Percentiles rank a stretch among this genome's conserved stretches.
Conservation (phyloP, 179 eudicot genomes). For the Gypsophila paniculata region DNA sequence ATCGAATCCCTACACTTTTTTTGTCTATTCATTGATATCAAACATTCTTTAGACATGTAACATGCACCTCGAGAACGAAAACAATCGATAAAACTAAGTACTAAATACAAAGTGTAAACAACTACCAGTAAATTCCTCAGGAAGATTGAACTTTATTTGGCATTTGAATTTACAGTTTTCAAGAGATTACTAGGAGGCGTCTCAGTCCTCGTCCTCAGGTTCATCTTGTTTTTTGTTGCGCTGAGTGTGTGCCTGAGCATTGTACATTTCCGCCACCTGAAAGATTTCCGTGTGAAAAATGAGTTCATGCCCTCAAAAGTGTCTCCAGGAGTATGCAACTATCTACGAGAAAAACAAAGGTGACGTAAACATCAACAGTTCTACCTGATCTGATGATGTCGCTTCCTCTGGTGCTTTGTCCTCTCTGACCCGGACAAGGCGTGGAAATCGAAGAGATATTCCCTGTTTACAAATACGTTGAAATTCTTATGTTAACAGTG, state of each 20-base stretch:
- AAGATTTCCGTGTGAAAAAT: neutral
- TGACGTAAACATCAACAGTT: conserved; percentile 8
- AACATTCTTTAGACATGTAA: neutral
- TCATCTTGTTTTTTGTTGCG: conserved; percentile 43
- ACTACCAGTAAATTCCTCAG: neutral
- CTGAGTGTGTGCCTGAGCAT: conserved; percentile 53
- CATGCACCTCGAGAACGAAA: neutral
- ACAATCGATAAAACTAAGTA: neutral
- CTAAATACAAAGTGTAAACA: neutral
- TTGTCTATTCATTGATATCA: neutral
- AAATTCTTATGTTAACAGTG: neutral
- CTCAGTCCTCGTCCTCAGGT: conserved; percentile 46
- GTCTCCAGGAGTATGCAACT: neutral
- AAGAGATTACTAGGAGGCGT: neutral
- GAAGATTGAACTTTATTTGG: neutral
- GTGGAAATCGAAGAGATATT: conserved; percentile 87
- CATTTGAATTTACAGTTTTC: neutral
- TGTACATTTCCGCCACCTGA: conserved; percentile 81
- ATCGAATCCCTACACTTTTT: neutral
- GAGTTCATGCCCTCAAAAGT: neutral
- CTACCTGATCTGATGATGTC: conserved; percentile 74
- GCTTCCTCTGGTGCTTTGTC: conserved; percentile 88
- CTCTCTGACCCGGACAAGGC: conserved; percentile 73
- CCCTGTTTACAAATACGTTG: conserved; percentile 42
- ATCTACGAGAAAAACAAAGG: neutral